Evolutionary conservation across 2,329 filamentous ascomycete genomes (phyloP), one percentile per base, ranked within the genome.

Genomic region (Penicillium oxalicum): DNA sequence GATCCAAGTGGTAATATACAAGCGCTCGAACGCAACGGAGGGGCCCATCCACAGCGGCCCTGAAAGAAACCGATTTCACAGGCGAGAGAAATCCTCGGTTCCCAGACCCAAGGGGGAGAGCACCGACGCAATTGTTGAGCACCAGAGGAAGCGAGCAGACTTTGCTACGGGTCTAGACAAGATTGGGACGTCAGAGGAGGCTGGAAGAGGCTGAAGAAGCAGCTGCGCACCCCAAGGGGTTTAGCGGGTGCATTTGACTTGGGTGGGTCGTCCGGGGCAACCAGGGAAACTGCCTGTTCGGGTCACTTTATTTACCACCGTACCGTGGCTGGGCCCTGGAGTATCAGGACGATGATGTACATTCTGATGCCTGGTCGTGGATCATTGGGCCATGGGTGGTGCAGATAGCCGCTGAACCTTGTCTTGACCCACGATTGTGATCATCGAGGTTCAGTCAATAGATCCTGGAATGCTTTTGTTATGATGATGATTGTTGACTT

Each of bases 191-290:
- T 24, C 6, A 12, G 25, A 35, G 40, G 40, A 34, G 40, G 40
- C 40, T 43, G 40, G 40, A 43, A 33, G 38, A 49, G 41, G 29
- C 36, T 40, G 28, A 32, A 34, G 24, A 45, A 13, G 24, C 13
- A 11, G 35, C 8, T 37, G 18, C 13, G 26, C 5, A 18, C 36
- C 27, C 18, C 8, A 42, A 29, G 5, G 5, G 45, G 39, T 9
- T 32, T 40, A 29, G 39, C 26, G 32, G 2, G 4, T 42, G 28
- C 3, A 6, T 24, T 33, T 18, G 40, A 32, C 4, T 44, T 9
- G 32, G 27, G 45, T 45, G 52, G 48, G 52, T 55, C 44, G 47
- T 46, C 51, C 55, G 45, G 53, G 55, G 56, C 56, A 59, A 59
- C 56, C 46, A 36, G 24, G 45, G 28, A 9, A 26, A 27, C 34